Evolutionary conservation across 495 filamentous ascomycete genomes (phyloP), one percentile per base, ranked within the genome.

Genomic region (Wilcoxina mikolae): DNA sequence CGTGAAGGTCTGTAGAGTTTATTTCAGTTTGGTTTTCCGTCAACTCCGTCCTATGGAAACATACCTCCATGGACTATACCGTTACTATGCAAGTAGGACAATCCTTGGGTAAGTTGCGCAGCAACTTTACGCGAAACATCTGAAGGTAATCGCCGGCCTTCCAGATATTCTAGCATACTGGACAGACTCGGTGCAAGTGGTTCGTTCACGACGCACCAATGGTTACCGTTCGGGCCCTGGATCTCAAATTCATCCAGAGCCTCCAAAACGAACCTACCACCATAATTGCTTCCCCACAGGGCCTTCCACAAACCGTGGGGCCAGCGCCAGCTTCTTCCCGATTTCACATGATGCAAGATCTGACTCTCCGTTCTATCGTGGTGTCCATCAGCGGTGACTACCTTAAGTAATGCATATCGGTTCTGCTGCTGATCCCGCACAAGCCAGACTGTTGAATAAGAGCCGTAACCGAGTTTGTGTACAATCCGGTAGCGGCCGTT

Each of bases 391-490:
- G 69, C 58, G 11, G 64, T 52, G n/a, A 66, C 46, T 12, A 73
- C 65, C 57, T 74, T 74, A 3, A 73, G 48, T 47, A 71, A 61
- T 51, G 70, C 68, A 61, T 71, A 67, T 43, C 26, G 26, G 46
- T 11, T 22, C 27, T 60, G 53, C 45, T 35, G 38, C 41, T 57
- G 31, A 24, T 57, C 12, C 15, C 35, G 41, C 10, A 42, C 17
- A 56, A 70, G 62, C 74, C 74, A 77, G 48, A 74, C 72, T 27
- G 73, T 76, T 3, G 73, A 72, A 58, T 67, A 73, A 5, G 64
- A 67, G 39, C 73, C 74, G 59, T 68, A 71, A 45, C 73, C 72
- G 42, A 74, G 57, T 60, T 77, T 77, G 54, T 72, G 69, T 2
- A 72, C 29, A 18, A 77, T 60, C 44, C 66, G 70, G 55, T 76